Base-by-base conservation (phyloP, 2,329 filamentous ascomycete genomes). In the Fusarium sp. region DNA sequence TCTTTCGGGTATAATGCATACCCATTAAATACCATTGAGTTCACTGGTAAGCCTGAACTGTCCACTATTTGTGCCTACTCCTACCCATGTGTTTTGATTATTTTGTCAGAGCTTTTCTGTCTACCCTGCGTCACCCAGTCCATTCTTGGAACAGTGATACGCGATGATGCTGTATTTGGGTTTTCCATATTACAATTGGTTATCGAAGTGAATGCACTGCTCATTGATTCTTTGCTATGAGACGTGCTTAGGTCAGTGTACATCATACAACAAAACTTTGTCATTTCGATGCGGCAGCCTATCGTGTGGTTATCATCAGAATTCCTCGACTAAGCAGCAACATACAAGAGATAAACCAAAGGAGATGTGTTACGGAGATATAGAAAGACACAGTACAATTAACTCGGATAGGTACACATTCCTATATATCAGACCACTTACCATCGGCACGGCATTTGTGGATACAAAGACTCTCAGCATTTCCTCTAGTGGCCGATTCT, bases 61-160 rank as follows among this genome's bases (percentile, higher is more conserved):
- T 26, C 18, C 14, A 51, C 48, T 24, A 26, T 26, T 22, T 26
- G n/a, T 22, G 24, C 18, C 20, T 35, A 24, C 48, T 45, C 24
- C n/a, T 31, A 33, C 47, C 28, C 8, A 18, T n/a, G 47, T 33
- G 22, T n/a, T 24, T 15, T 28, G 38, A 24, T 35, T 28, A 28
- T 61, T 42, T 42, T 56, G 15, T 36, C 26, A 35, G 7, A 13
- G 18, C 13, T 28, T 3, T 33, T 18, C 15, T 28, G 20, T 7
- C 28, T 67, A 68, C 65, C 65, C 65, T 68, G 35, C 24, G n/a
- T 33, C 24, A 28, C 31, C 11, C 38, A n/a, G 24, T 13, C n/a
- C 15, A 33, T 20, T 31, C 18, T 35, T 5, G 18, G 22, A n/a
- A 36, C 12, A 47, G 31, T n/a, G 47, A 35, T 42, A 11, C 13